Evolutionary conservation across 805 yeast species (phyloP), one percentile per base, ranked within the genome.

Genomic region (Candida sithepensis): DNA sequence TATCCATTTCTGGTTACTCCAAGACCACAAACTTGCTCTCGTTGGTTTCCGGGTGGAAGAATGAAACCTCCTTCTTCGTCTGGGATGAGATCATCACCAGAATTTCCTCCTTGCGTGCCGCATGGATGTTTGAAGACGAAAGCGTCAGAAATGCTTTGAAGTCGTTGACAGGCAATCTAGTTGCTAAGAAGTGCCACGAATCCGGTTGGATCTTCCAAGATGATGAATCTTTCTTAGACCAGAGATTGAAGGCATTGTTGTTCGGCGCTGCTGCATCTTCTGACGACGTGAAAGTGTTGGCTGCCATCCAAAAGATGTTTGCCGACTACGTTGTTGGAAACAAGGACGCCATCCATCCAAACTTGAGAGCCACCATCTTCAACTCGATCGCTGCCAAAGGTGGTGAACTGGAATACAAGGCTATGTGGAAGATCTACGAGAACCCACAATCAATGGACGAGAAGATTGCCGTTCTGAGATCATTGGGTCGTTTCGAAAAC

Each of bases 141-240:
- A 55, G 57, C 18, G 54, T 68, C 16, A 58, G 59, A 16, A 44
- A 56, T 14, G 66, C 65, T 6, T 62, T 75, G 45, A 61, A 60
- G 12, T 50, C 57, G 3, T 72, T 77, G 45, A 58, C 57, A 46
- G 64, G 50, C 42, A 61, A 55, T 5, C 47, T 64, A 37, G 66
- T 63, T 20, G 22, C 55, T 20, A 57, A 49, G 7, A 63, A 56
- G 43, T 52, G 57, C 24, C 64, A 64, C 62, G 82, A 79, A 23
- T 75, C 85, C 23, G 87, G 94, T n/a, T 96, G 90, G 72, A 79
- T 85, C 14, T 92, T 84, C 59, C 79, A 88, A 52, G 95, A 96
- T 12, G 80, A 85, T 42, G 97, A 92, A 40, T 49, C 67, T 14
- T 61, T 63, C 60, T 66, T 64, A 43, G 69, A 64, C 4, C 68